Evolutionary conservation across 106 monocot species (phyloP), one percentile per base, ranked within the genome.

Genomic region (Alisma plantagoaquatica): DNA sequence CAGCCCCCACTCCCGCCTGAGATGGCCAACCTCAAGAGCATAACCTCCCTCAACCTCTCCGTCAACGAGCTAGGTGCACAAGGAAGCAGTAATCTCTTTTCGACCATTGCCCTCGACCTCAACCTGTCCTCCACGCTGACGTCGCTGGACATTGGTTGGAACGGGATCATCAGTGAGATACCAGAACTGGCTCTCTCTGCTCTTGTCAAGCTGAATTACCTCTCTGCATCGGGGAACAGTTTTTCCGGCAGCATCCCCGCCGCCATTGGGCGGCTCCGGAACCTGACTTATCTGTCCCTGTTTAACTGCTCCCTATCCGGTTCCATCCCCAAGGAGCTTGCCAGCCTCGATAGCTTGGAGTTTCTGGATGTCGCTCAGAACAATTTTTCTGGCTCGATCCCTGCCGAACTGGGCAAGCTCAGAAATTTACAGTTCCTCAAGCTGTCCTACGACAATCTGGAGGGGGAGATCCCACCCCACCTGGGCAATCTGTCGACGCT

Each of bases 241-340:
- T 69, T 87, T 17, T 53, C 72, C 64, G 87, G 87, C 21, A 15
- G 27, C n/a, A n/a, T n/a, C n/a, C n/a, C n/a, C n/a, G n/a, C n/a
- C n/a, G n/a, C 2, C 35, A 38, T 38, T 38, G 35, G 35, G 4
- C 68, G 65, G 51, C 76, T 93, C 24, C 73, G 77, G 71, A 80
- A 80, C 51, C 87, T 83, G 25, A 54, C 77, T 11, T 80, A 82
- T 16, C 82, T 94, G 38, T 87, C 93, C 20, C 59, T 94, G 50
- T 77, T 83, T 67, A 62, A 87, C 35, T 80, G 83, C 72, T 72
- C 74, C 59, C 72, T 94, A 60, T 61, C 83, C 19, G 87, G 93
- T 30, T 23, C 21, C 2, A 28, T 94, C 49, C 87, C 93, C 9
- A 29, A 69, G 2, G 31, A 64, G 5, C 65, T 87, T 46, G 87